Evolutionary conservation across 2,329 filamentous ascomycete genomes (phyloP).

Genomic region (Penicillium oxalicum): DNA sequence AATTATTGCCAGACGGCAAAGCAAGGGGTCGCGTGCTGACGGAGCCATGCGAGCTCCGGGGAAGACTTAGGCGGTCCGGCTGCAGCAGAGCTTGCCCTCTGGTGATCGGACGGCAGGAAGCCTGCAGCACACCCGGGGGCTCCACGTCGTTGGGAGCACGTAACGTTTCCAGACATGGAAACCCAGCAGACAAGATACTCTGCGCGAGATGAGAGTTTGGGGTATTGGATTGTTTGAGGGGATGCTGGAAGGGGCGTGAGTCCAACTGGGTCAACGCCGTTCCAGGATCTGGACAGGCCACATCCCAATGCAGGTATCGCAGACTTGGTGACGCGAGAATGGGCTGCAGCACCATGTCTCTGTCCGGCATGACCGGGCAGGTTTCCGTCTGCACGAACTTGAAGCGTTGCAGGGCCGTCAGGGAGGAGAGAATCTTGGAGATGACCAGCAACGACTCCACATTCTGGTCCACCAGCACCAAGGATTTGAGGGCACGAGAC

Average conservation of each 20-base stretch:
- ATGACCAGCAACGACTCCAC: constrained; percentile 48
- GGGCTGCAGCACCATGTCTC: constrained; percentile 42
- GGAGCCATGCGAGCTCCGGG: constrained; percentile 40
- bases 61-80: constrained; percentile 37
- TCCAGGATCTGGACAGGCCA: constrained; percentile 35
- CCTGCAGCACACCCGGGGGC: constrained; percentile 40
- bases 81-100: constrained; percentile 36
- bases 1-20: constrained; percentile 39
- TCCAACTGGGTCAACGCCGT: constrained; percentile 35
- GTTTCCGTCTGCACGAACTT: constrained; percentile 47
- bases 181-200: constrained; percentile 39
- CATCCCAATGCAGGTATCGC: constrained; percentile 53
- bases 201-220: constrained; percentile 41
- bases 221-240: constrained; percentile 29
- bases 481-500: constrained; percentile 40
- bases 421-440: constrained; percentile 46
- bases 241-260: constrained; percentile 32
- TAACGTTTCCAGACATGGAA: constrained; percentile 36
- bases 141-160: constrained; percentile 42
- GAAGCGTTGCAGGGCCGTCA: constrained; percentile 45
- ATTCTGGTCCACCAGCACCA: constrained; percentile 50
- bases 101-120: constrained; percentile 37
- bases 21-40: constrained; percentile 37
- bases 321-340: constrained; percentile 47
- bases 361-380: constrained; percentile 42